Evolutionary conservation across 208 protist species (phyloP), one percentile per base, ranked within the genome.

Genomic region (Blastocrithidia nonstop): DNA sequence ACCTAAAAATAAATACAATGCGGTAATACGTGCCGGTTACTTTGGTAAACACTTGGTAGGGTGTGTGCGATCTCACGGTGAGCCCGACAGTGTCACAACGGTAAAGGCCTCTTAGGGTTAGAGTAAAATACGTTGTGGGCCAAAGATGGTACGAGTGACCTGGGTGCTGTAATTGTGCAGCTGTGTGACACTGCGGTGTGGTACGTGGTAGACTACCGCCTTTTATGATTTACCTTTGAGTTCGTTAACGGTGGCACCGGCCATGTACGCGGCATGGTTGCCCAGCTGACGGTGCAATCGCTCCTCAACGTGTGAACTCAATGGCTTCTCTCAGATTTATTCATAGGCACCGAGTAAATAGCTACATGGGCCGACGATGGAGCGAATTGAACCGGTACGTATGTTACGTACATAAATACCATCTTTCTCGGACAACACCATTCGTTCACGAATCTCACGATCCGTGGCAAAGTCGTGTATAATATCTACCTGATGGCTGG

Each of bases 141-240:
- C 87, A 47, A 90, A 90, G 24, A 89, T 55, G 16, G 64, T 86
- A 37, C 89, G 87, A 8, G 76, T 74, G 39, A 59, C 58, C 58
- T 93, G 86, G 6, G 65, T 76, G 29, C 61, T 68, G 71, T 97
- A 96, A 64, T 97, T 93, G 66, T 94, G 96, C n/a, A 97, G 74
- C 67, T 97, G 94, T 11, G 95, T 92, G 21, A 93, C 90, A 53
- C 82, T 71, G 63, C 85, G 83, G 64, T 97, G 76, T 7, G 95
- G 94, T 17, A 94, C 83, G 55, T 77, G 65, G 68, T 86, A 97
- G n/a, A 77, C 77, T 4, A 98, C 83, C 8, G 93, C 80, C 48
- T 71, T 57, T 3, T 78, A 48, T 35, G 45, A 33, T 38, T 50
- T 9, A 20, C 42, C 43, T 22, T 47, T 50, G 26, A 24, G 17